Percentiles rank a stretch among this genome's conserved stretches.
Evolutionary conservation across 192 early-diverging fungal species (phyloP).

Genomic region (Endogone sp.): DNA sequence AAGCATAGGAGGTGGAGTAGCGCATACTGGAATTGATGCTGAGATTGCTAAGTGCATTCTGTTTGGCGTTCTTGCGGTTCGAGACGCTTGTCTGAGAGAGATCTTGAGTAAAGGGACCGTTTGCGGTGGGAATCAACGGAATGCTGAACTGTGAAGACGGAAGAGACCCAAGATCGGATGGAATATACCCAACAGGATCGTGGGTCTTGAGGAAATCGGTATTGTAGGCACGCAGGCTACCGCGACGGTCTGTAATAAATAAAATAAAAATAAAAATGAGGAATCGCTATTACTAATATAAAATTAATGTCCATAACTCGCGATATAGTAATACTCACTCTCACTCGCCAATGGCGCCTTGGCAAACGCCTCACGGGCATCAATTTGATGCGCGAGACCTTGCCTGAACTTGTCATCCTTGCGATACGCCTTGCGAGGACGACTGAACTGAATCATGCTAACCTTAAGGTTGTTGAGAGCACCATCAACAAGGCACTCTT

Average conservation of each 20-base stretch:
- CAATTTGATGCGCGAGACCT: constrained; percentile 51
- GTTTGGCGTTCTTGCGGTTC: constrained; percentile 39
- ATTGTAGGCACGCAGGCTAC: constrained; percentile 30
- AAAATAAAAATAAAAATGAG: constrained; percentile 6
- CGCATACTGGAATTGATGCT: not conserved
- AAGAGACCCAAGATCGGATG: constrained; percentile 37
- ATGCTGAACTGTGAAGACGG: constrained; percentile 44
- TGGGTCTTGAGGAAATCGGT: constrained; percentile 48
- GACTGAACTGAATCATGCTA: constrained; percentile 86
- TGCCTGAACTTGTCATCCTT: constrained; percentile 56
- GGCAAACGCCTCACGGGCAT: constrained; percentile 58
- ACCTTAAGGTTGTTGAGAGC: constrained; percentile 83
- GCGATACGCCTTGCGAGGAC: constrained; percentile 55
- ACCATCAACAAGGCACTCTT: constrained; percentile 89
- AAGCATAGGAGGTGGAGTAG: not conserved
- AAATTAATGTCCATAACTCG: too few species aligned
- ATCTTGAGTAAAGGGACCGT: constrained; percentile 58
- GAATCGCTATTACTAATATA: not conserved
- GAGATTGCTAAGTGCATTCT: not conserved
- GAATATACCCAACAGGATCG: constrained; percentile 45
- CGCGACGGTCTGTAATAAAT: constrained; percentile 36
- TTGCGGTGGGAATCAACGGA: constrained; percentile 49
- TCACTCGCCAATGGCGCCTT: constrained; percentile 43
- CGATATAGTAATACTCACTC: constrained; percentile 30
- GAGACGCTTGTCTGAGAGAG: constrained; percentile 50